A percentile compares a stretch with the other conserved stretches of the same genome.
Conservation (phyloP, 306 rosid genomes). For the Heteromeles arbutifolia region DNA sequence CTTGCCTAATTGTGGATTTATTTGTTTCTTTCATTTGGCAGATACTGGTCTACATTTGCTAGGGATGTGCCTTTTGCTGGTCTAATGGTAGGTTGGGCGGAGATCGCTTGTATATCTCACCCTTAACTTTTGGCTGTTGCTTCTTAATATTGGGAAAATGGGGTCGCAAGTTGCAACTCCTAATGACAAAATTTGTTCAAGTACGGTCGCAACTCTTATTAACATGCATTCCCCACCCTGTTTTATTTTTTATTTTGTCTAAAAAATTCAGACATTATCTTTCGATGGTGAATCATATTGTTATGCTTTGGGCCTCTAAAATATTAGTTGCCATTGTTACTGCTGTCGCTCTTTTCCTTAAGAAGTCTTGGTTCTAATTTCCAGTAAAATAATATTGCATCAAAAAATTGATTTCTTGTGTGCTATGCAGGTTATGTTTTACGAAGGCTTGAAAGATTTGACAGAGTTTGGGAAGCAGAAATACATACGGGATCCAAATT, state of each 20-base stretch:
- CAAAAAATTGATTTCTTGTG: not conserved
- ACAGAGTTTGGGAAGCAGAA: conserved; percentile 53
- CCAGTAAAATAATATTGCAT: not conserved
- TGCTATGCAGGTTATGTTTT: conserved; percentile 59
- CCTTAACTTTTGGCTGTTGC: not conserved
- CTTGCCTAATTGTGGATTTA: conserved; percentile 7
- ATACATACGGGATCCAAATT: conserved; percentile 37
- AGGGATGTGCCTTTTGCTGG: conserved; percentile 96
- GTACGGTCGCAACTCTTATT: not conserved
- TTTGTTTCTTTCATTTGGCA: conserved; percentile 35
- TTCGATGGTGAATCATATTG: not conserved
- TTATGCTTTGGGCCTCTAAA: not conserved
- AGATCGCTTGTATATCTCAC: not conserved
- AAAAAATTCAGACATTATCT: not conserved
- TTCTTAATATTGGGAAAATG: not conserved
- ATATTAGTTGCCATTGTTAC: not conserved
- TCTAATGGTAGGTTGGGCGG: conserved; percentile 53
- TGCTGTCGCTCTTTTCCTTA: not conserved
- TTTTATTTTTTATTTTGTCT: not conserved
- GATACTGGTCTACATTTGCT: conserved; percentile 80
- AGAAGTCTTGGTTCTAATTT: not conserved
- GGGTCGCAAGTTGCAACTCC: not conserved
- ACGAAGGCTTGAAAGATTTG: conserved; percentile 66
- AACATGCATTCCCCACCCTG: not conserved
- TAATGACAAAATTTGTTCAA: not conserved